These are phyloP conservation scores for Globisporangium acanthophoron DNA, from an alignment of 352 stramenopile genomes.

Conservation along the genomic window DNA sequence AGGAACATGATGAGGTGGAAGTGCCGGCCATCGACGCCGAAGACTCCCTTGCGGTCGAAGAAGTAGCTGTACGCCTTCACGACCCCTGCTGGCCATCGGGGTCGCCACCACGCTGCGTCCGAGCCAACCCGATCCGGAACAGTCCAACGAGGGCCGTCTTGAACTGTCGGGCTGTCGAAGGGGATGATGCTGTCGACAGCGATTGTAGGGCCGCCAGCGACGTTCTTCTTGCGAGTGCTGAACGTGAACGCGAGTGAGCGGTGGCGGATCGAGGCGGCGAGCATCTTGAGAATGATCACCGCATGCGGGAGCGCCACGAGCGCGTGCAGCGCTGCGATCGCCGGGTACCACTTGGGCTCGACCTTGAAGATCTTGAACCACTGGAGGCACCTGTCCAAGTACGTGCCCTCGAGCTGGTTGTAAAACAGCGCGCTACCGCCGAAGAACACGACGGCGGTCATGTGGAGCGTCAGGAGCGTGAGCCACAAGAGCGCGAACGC, in stretches of 20 bases:
- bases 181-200: neutral
- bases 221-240: neutral
- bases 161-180: neutral
- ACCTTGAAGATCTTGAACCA: conserved; percentile 1
- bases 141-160: neutral
- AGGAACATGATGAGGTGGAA: conserved; percentile 8
- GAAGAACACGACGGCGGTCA: neutral
- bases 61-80: neutral
- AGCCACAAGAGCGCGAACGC: neutral
- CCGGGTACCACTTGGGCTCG: neutral
- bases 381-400: conserved; percentile 3
- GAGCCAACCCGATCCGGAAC: neutral
- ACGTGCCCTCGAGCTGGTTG: conserved; percentile 4
- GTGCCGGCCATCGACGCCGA: conserved; percentile 16
- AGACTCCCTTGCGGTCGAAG: conserved; percentile 3
- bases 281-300: conserved; percentile 4
- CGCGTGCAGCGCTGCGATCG: neutral
- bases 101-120: neutral
- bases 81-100: neutral
- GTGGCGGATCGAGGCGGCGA: neutral
- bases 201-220: too few relatives aligned
- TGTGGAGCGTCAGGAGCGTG: neutral
- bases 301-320: conserved; percentile 2
- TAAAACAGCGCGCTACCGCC: conserved; percentile 6
- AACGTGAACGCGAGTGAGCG: conserved; percentile 2